phyloP scores from a whole-genome alignment of 2,329 filamentous ascomycete genomes.

The Grosmannia clavigera region DNA sequence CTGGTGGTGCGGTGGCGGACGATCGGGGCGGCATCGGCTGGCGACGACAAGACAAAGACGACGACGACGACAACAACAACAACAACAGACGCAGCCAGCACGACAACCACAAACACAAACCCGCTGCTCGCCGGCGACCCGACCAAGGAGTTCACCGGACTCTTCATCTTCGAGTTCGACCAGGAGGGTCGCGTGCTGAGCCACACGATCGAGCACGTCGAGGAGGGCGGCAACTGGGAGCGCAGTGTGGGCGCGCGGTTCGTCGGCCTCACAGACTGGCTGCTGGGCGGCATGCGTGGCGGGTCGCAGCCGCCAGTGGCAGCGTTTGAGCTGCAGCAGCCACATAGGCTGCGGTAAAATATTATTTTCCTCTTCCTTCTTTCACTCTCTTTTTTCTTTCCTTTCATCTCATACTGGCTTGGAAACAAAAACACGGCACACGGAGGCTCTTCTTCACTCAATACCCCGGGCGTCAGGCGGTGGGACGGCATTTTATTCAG shows the following conservation, averaged over 20 bases:
- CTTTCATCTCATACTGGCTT: too few relatives aligned
- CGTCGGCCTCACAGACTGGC: constrained; percentile 87
- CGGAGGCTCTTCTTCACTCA: constrained; percentile 9
- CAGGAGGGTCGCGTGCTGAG: constrained; percentile 68
- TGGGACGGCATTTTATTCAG: background rate
- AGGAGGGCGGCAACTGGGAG: constrained; percentile 75
- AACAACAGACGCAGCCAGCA: background rate
- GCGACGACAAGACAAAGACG: background rate
- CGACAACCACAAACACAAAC: background rate
- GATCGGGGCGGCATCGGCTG: constrained; percentile 20
- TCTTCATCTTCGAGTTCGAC: constrained; percentile 96
- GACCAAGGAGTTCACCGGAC: constrained; percentile 65
- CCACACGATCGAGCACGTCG: constrained; percentile 89
- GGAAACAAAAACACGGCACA: background rate
- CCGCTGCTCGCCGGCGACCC: constrained; percentile 23
- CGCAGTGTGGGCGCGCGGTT: constrained; percentile 68
- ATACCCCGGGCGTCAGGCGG: constrained; percentile 7
- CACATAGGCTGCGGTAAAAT: constrained; percentile 5
- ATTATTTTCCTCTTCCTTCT: background rate
- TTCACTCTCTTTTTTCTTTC: too few relatives aligned
- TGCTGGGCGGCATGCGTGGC: constrained; percentile 63
- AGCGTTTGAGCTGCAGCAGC: constrained; percentile 10
- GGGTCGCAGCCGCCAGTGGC: constrained; percentile 10
- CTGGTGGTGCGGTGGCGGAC: constrained; percentile 88
- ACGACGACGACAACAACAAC: background rate